Base-by-base conservation (phyloP, 305 asterid species). In the Fraxinus latifolia region DNA sequence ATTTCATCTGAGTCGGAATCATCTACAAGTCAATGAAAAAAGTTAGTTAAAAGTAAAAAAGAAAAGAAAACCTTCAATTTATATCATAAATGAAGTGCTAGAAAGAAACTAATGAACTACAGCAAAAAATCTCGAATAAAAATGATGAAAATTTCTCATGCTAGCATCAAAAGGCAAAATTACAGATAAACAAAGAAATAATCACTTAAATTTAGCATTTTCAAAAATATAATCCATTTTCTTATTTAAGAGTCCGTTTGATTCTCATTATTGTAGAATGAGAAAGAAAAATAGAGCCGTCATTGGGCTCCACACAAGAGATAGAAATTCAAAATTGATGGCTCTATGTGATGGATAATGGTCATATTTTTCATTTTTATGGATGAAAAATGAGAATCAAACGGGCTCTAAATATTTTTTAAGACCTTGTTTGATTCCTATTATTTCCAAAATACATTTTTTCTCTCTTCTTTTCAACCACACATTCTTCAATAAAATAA, bases 1-100 rank as follows among this genome's bases (percentile, higher is more conserved):
- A 87, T 86, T 93, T 92, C 98, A 95, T 96, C 88, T 92, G 94
- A 6, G 97, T 90, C 17, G 99, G 98, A 78, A 91, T 91, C 11
- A 93, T 87, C 98, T 95, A 83, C 84, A 85, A 14, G 80, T 25
- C 67, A 19, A 42, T 4, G 21, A 80, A 77, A 80, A 62, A 53
- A 5, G 65, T 82, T 67, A 78, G 34, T 65, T 65, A 23, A 67
- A 67, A 4, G 37, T 25, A 67, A 67, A 21, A 67, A 67, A 27
- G 25, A 21, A 67, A 67, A 67, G 19, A 67, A 25, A 67, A 67
- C 74, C 25, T 67, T 25, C 74, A 67, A 67, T 14, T 19, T 58
- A 19, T 19, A 67, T 11, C 71, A 67, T 67, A 11, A 27, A 67
- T 27, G 42, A 36, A 0, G 9, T 36, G 42, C 42, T 6, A 36